Evolutionary conservation across 345 rosid genomes (phyloP).

Genomic region (Salix exigua): DNA sequence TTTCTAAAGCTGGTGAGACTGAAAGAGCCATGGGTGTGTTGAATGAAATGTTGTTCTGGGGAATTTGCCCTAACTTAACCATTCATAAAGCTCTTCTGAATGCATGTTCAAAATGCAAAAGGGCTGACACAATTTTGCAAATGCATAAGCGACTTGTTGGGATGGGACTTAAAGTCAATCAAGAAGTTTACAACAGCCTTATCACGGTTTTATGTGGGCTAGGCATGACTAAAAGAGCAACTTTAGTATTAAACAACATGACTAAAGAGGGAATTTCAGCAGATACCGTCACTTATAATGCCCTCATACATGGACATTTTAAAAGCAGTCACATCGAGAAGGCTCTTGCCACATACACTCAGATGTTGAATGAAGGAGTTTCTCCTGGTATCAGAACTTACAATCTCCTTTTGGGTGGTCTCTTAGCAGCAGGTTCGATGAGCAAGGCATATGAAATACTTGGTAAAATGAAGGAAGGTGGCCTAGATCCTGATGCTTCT

Average conservation of each 20-base stretch:
- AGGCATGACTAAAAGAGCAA: slow-evolving; percentile 76
- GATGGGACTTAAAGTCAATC: slow-evolving; percentile 55
- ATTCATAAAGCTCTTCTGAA: slow-evolving; percentile 52
- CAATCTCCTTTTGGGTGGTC: slow-evolving; percentile 62
- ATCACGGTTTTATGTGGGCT: slow-evolving; percentile 59
- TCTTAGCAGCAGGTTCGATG: slow-evolving; percentile 43
- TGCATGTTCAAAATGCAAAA: slow-evolving; percentile 49
- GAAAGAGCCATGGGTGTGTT: slow-evolving; percentile 52
- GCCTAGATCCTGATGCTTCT: slow-evolving; percentile 55
- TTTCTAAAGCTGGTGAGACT: slow-evolving; percentile 47
- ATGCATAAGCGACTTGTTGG: slow-evolving; percentile 54
- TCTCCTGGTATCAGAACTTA: slow-evolving; percentile 58
- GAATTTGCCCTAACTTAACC: slow-evolving; percentile 48
- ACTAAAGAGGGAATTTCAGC: slow-evolving; percentile 43
- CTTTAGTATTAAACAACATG: slow-evolving; percentile 52
- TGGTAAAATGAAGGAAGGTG: slow-evolving; percentile 54
- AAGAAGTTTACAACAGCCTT: slow-evolving; percentile 58
- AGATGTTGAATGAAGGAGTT: slow-evolving; percentile 55
- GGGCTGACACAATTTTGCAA: slow-evolving; percentile 47
- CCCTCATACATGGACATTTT: slow-evolving; percentile 66
- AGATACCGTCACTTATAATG: slow-evolving; percentile 59
- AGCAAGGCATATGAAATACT: slow-evolving; percentile 49
- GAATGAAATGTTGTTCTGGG: slow-evolving; percentile 45
- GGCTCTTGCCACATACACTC: slow-evolving; percentile 48
- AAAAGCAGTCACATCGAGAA: slow-evolving; percentile 46